These are phyloP conservation scores for Aspergillus sp. DNA, from an alignment of 2,329 filamentous ascomycete genomes.

Conservation along the genomic window DNA sequence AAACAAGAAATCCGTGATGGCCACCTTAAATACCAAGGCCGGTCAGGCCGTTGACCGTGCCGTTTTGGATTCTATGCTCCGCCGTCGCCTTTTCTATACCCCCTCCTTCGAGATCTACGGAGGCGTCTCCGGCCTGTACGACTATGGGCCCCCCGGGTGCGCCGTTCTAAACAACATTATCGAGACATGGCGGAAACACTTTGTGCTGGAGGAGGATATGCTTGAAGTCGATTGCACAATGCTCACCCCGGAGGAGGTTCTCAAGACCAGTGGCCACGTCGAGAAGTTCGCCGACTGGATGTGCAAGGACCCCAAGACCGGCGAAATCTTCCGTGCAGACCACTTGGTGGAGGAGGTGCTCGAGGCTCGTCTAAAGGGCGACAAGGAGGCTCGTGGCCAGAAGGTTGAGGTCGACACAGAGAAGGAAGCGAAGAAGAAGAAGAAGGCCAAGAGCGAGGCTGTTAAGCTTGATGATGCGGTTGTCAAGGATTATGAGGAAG, in stretches of 20 bases:
- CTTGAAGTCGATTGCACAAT: slow-evolving; percentile 92
- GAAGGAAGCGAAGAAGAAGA: slow-evolving; percentile 88
- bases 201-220: slow-evolving; percentile 92
- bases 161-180: slow-evolving; percentile 84
- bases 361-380: slow-evolving; percentile 79
- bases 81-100: slow-evolving; percentile 89
- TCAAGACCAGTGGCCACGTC: slow-evolving; percentile 95
- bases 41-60: slow-evolving; percentile 85
- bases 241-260: slow-evolving; percentile 86
- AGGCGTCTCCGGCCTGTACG: slow-evolving; percentile 83
- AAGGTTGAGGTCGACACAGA: slow-evolving; percentile 67
- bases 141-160: slow-evolving; percentile 89
- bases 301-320: slow-evolving; percentile 97
- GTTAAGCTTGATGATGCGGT: slow-evolving; percentile 85
- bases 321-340: slow-evolving; percentile 93
- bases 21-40: slow-evolving; percentile 73
- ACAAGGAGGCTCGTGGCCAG: slow-evolving; percentile 88
- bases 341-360: slow-evolving; percentile 95
- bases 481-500: slow-evolving; percentile 85
- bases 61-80: slow-evolving; percentile 79
- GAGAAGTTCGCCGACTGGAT: slow-evolving; percentile 99
- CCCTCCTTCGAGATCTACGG: slow-evolving; percentile 95
- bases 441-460: slow-evolving; percentile 72
- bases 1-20: slow-evolving; percentile 48
- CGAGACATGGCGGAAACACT: slow-evolving; percentile 89